Evolutionary conservation across 495 filamentous ascomycete species (phyloP).

Genomic region (Neurospora hispaniola): DNA sequence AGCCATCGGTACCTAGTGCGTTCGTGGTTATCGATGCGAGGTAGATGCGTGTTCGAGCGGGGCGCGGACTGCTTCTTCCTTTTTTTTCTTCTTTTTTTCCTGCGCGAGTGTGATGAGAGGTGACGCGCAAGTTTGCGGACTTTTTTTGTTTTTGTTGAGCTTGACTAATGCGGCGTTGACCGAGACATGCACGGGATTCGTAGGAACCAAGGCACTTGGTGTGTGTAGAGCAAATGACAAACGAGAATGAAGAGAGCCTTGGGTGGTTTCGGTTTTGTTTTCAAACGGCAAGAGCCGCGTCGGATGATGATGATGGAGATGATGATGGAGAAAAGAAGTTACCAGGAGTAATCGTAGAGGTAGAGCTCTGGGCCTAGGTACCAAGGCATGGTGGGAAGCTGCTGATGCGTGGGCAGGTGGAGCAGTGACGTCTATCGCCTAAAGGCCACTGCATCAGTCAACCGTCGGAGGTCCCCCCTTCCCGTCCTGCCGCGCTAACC

Average conservation of each 20-base stretch:
- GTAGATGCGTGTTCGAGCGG: background rate
- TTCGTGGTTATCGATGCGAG: background rate
- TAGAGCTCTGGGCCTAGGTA: background rate
- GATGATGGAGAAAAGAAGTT: background rate
- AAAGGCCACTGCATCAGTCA: background rate
- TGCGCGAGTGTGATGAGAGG: background rate
- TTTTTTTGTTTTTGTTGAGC: background rate
- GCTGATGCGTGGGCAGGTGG: background rate
- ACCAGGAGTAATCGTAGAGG: background rate
- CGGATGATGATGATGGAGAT: background rate
- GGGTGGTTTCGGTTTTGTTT: background rate
- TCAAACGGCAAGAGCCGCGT: background rate
- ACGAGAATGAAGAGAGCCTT: background rate
- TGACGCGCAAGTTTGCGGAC: background rate
- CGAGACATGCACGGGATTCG: background rate
- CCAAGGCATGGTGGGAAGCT: background rate
- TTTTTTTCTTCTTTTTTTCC: background rate
- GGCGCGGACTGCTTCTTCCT: background rate
- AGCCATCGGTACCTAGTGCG: background rate
- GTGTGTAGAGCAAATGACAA: background rate
- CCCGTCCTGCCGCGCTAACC: background rate
- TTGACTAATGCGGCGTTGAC: background rate
- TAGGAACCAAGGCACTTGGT: background rate
- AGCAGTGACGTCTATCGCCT: background rate
- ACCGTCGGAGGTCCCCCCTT: background rate